Evolutionary conservation across 1,139 yeast species (phyloP), one percentile per base, ranked within the genome.

Genomic region (Yamadazyma mexicana): DNA sequence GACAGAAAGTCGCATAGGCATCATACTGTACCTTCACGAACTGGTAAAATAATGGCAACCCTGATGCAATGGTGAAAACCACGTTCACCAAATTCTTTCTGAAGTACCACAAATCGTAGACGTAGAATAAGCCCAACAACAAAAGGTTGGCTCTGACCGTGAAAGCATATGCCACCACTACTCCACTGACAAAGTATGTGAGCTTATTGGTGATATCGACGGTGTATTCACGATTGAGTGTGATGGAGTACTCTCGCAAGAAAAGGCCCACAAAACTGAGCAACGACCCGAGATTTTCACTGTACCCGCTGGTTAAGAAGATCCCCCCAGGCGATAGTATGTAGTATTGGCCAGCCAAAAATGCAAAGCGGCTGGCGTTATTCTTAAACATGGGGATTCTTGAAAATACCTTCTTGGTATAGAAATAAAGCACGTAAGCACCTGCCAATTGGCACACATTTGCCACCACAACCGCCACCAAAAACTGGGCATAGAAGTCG

Each of bases 321-420:
- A 88, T 74, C 0, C 96, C 96, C 1, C 89, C 92, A 3, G 96
- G 92, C 14, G 87, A 79, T 12, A 84, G 45, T 1, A 82, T 61
- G 51, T 75, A 83, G 15, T 83, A 54, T 4, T 77, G 45, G 3
- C 84, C 65, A 5, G 75, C 40, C 46, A 59, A 51, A 44, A 56
- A 51, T 17, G 77, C 75, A 40, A 65, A 42, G 17, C 43, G 42
- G 10, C 40, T 31, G 26, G 48, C 37, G 48, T 42, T 51, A 25
- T 38, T 45, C 37, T 38, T 56, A 45, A 43, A 61, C 29, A 55
- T 48, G 10, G 50, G 44, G 9, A 51, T 46, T n/a, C 43, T 41
- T 2, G 36, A 46, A 48, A 77, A 72, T 12, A 64, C 48, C 14
- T 40, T 37, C 16, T 44, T 43, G 0, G 94, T 78, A 44, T 78